Evolutionary conservation across 2,329 filamentous ascomycete genomes (phyloP).

Genomic region (Sporothrix schenckii): DNA sequence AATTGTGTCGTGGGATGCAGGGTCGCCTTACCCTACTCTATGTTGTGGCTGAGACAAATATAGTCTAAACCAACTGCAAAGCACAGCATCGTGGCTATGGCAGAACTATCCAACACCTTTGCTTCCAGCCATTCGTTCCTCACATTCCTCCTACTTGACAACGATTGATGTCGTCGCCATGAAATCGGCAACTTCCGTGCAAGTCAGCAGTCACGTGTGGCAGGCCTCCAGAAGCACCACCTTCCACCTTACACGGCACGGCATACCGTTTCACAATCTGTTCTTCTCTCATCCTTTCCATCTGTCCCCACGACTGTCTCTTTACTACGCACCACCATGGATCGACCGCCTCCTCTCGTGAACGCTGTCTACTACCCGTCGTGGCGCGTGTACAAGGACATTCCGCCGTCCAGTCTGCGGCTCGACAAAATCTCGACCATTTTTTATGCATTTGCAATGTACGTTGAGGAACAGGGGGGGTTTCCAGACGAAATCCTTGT

Average conservation of each 20-base stretch:
- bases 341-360: conserved; percentile 19
- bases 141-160: background rate
- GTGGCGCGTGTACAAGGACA: conserved; percentile 63
- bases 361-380: conserved; percentile 64
- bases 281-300: background rate
- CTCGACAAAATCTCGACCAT: conserved; percentile 63
- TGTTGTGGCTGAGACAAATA: background rate
- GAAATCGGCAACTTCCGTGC: background rate
- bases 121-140: background rate
- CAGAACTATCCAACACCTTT: background rate
- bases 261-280: background rate
- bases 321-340: conserved; percentile 5
- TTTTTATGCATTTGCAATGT: conserved; percentile 66
- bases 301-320: background rate
- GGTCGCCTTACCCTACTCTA: background rate
- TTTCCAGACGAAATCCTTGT: background rate
- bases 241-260: conserved; percentile 3
- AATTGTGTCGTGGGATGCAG: background rate
- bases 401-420: conserved; percentile 61
- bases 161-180: background rate
- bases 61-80: background rate
- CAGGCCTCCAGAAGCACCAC: background rate
- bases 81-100: conserved; percentile 9
- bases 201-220: conserved; percentile 4
- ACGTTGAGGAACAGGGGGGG: conserved; percentile 20